These are phyloP conservation scores for Colletotrichum aenigma DNA, from an alignment of 2,329 filamentous ascomycete genomes.

Conservation along the genomic window DNA sequence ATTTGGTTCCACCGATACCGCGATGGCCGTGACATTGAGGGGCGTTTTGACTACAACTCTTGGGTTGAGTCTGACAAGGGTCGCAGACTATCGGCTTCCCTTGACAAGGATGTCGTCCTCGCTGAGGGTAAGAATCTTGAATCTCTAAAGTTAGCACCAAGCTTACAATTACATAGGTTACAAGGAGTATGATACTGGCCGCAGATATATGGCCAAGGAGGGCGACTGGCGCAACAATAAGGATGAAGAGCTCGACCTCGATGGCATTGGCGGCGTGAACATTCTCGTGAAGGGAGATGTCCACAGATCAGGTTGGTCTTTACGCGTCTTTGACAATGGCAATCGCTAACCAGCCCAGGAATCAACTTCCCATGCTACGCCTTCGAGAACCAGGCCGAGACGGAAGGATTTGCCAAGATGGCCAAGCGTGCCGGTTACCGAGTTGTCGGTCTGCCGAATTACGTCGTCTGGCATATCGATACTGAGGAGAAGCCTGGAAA, in stretches of 20 bases:
- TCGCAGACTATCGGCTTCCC: conserved; percentile 71
- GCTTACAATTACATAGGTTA: conserved; percentile 68
- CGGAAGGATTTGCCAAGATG: conserved; percentile 99
- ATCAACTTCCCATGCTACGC: conserved; percentile 98
- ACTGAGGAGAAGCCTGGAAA: conserved; percentile 95
- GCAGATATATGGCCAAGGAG: conserved; percentile 87
- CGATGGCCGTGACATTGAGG: conserved; percentile 85
- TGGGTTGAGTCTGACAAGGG: conserved; percentile 94
- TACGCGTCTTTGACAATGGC: neutral
- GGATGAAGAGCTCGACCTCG: conserved; percentile 88
- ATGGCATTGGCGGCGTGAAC: conserved; percentile 96
- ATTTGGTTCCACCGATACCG: conserved; percentile 96
- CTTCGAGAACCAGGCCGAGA: conserved; percentile 99
- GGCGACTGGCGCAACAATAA: conserved; percentile 93
- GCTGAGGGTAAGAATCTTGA: conserved; percentile 74
- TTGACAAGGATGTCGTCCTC: conserved; percentile 82
- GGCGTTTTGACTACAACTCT: conserved; percentile 98
- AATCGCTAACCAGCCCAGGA: conserved; percentile 52
- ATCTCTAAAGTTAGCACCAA: neutral
- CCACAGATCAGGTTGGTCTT: conserved; percentile 79
- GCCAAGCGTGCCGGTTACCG: conserved; percentile 93
- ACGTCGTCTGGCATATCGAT: conserved; percentile 98
- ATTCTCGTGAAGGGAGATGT: conserved; percentile 98
- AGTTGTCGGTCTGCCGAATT: conserved; percentile 92
- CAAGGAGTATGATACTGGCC: conserved; percentile 89